Evolutionary conservation across 2,329 filamentous ascomycete genomes (phyloP).

Genomic region (Zasmidium citrigriseum): DNA sequence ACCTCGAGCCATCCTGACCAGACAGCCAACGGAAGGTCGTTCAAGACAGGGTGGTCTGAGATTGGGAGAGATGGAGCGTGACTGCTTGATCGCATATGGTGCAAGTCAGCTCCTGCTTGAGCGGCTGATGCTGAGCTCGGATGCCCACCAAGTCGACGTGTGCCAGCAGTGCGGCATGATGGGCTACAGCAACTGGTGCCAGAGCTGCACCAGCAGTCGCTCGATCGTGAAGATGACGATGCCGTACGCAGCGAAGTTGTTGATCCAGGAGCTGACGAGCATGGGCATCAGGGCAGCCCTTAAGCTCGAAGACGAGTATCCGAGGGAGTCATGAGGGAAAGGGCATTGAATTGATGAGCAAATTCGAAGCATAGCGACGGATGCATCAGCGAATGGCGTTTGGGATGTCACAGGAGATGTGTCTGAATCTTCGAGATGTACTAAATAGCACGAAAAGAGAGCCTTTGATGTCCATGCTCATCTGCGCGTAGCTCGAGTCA

Average conservation of each 20-base stretch:
- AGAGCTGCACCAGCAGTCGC: conserved; percentile 82
- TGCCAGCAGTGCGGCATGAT: conserved; percentile 94
- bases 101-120: conserved; percentile 90
- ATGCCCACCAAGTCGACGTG: conserved; percentile 87
- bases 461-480: too few relatives aligned
- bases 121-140: conserved; percentile 89
- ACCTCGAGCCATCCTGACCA: conserved; percentile 85
- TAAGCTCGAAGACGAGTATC: conserved; percentile 92
- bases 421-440: neutral
- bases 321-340: conserved; percentile 39
- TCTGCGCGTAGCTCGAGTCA: too few relatives aligned
- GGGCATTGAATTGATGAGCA: neutral
- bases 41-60: conserved; percentile 89
- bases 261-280: conserved; percentile 93
- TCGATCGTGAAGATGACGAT: conserved; percentile 91
- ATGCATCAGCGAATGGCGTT: conserved; percentile 6
- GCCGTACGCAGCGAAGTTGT: conserved; percentile 93
- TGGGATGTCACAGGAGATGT: neutral
- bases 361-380: conserved; percentile 15
- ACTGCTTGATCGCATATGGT: conserved; percentile 96
- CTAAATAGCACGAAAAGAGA: neutral
- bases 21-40: conserved; percentile 94
- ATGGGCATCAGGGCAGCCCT: conserved; percentile 98
- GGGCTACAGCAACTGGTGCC: conserved; percentile 92
- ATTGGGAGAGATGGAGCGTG: conserved; percentile 97